phyloP scores from a whole-genome alignment of 345 rosid genomes.

The Cardamine occulta region DNA sequence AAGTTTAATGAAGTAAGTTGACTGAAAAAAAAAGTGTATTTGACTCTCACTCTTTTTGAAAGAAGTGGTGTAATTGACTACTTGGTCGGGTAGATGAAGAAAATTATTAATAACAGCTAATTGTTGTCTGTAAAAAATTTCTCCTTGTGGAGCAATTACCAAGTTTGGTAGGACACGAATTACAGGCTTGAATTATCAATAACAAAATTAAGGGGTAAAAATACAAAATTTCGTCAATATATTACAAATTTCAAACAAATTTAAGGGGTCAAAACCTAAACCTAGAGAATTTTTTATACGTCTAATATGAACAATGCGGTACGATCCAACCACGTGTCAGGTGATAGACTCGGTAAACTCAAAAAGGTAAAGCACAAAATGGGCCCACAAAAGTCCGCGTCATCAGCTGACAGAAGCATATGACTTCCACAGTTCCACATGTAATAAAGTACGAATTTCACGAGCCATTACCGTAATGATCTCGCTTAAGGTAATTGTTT shows the following conservation, averaged over 20 bases:
- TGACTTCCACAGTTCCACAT: conserved; percentile 32
- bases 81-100: conserved; percentile 10
- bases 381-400: conserved; percentile 30
- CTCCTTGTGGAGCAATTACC: conserved; percentile 4
- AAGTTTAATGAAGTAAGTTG: too few species aligned
- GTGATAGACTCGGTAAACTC: not conserved
- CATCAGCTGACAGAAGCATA: conserved; percentile 43
- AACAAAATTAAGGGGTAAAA: not conserved
- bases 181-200: not conserved
- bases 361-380: not conserved
- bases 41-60: not conserved
- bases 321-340: conserved; percentile 12
- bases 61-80: not conserved
- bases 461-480: not conserved
- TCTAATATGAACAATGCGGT: conserved; percentile 14
- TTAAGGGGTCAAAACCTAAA: not conserved
- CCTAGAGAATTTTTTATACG: not conserved
- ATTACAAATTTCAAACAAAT: not conserved
- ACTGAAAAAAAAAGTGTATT: too few species aligned
- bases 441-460: conserved; percentile 34
- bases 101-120: not conserved
- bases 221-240: not conserved
- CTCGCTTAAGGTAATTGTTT: not conserved
- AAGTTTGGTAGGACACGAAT: conserved; percentile 19
- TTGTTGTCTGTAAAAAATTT: not conserved